Evolutionary conservation across 257 asterid species (phyloP), one percentile per base, ranked within the genome.

Genomic region (Prunella vulgaris): DNA sequence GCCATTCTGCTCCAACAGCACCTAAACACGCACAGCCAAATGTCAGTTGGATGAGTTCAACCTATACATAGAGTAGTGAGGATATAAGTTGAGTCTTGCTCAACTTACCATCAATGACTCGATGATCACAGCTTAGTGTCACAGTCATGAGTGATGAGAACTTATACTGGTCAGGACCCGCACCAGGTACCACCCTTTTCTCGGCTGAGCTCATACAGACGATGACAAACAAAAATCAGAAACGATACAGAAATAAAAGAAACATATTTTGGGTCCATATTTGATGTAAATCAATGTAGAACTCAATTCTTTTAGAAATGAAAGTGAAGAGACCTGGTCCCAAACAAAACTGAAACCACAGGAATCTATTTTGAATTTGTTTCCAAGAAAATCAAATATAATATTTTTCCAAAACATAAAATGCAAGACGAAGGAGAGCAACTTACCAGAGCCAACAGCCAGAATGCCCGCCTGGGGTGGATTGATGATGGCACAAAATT

Each of bases 1-100:
- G 84, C 99, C 99, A 94, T 81, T 94, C 98, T 2, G 99, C 99
- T 56, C 98, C 99, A 30, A 94, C 81, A 10, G 98, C 99, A 22
- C 99, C 99, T 94, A 70, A 61, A 74, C 80, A 76, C 76, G 71
- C 53, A 81, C 68, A 25, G 67, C 21, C 33, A 64, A 32, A 69
- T 27, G 15, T 20, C 73, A 51, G 76, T n/a, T 14, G 74, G 71
- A 65, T 38, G 22, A 20, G 37, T 27, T 21, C 70, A 46, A 73
- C 40, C 38, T 56, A 44, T 2, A 38, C 27, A 10, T 53, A 18
- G 30, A 30, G 8, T 24, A 22, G 21, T 7, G 10, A 22, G 10
- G 38, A 61, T 60, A 21, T 17, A 52, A 52, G n/a, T 17, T 49
- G 37, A 12, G 13, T 20, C 2, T 27, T 24, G 9, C 21, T 51